These are phyloP conservation scores for Vaccinium corymbosum DNA, from an alignment of 148 eudicot species.

Conservation along the genomic window DNA sequence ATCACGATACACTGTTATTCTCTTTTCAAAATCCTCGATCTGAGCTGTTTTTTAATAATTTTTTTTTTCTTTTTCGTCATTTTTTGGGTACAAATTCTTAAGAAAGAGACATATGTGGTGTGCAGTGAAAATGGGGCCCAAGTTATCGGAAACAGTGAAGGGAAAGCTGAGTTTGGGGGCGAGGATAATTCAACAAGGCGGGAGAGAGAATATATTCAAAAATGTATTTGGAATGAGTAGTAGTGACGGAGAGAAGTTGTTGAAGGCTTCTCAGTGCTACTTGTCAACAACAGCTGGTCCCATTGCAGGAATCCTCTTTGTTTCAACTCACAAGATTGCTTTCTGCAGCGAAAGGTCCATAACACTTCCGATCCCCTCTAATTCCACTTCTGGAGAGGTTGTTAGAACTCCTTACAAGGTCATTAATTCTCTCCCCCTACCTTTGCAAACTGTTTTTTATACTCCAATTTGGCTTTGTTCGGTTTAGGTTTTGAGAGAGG, in stretches of 20 bases:
- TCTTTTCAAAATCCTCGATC: not conserved
- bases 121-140: conserved; percentile 35
- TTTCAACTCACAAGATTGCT: conserved; percentile 28
- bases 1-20: too few relatives aligned
- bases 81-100: too few relatives aligned
- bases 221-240: conserved; percentile 18
- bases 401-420: conserved; percentile 38
- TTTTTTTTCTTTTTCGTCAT: not conserved
- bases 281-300: conserved; percentile 35
- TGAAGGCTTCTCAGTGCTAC: conserved; percentile 38
- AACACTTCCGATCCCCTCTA: conserved; percentile 3
- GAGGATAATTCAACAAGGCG: conserved; percentile 24
- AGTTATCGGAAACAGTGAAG: conserved; percentile 30
- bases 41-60: not conserved
- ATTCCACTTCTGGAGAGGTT: conserved; percentile 14
- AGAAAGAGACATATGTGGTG: too few relatives aligned
- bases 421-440: not conserved
- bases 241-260: conserved; percentile 26
- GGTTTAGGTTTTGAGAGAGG: too few relatives aligned
- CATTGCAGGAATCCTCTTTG: conserved; percentile 33
- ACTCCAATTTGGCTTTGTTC: too few relatives aligned
- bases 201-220: conserved; percentile 34
- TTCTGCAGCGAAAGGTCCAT: conserved; percentile 33
- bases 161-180: conserved; percentile 34
- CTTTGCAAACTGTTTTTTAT: too few relatives aligned